These are phyloP conservation scores for Singerocomus inundabilis DNA, from an alignment of 1,284 basidiomycete species.

Conservation along the genomic window DNA sequence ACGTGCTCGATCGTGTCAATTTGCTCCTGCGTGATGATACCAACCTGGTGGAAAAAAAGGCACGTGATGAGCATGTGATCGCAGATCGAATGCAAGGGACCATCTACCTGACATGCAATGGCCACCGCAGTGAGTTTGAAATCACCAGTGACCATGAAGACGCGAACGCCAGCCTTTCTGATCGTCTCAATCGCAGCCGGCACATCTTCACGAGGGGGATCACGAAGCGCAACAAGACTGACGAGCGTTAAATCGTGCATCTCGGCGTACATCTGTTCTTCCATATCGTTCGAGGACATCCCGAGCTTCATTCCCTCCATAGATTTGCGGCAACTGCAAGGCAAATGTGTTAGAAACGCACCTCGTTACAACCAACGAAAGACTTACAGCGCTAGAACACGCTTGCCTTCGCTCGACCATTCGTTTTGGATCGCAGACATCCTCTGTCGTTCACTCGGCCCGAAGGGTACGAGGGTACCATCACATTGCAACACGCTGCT, in stretches of 20 bases:
- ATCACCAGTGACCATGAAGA: slow-evolving; percentile 60
- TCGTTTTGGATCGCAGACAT: slow-evolving; percentile 44
- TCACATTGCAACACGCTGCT: slow-evolving; percentile 39
- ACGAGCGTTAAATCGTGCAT: slow-evolving; percentile 48
- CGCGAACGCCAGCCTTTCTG: slow-evolving; percentile 44
- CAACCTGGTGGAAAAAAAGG: slow-evolving; percentile 40
- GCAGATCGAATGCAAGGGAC: slow-evolving; percentile 42
- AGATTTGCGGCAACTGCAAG: slow-evolving; percentile 28
- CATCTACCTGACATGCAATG: slow-evolving; percentile 42
- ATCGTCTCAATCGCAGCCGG: slow-evolving; percentile 46
- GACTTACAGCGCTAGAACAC: slow-evolving; percentile 50
- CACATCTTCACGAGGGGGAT: slow-evolving; percentile 57
- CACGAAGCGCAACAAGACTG: slow-evolving; percentile 56
- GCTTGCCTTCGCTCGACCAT: slow-evolving; percentile 61
- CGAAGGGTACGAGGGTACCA: slow-evolving; percentile 38
- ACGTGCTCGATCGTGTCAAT: slow-evolving; percentile 43
- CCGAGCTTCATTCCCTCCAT: slow-evolving; percentile 28
- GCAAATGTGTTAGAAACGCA: background rate
- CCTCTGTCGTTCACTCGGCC: slow-evolving; percentile 23
- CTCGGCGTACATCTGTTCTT: slow-evolving; percentile 39
- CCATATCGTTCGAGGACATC: slow-evolving; percentile 35
- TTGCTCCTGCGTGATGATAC: slow-evolving; percentile 52
- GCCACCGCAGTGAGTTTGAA: slow-evolving; percentile 45
- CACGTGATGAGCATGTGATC: slow-evolving; percentile 15
- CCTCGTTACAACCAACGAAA: background rate